These are phyloP conservation scores for Rhodotorula sphaerocarpa DNA, from an alignment of 768 basidiomycete species.

Conservation along the genomic window DNA sequence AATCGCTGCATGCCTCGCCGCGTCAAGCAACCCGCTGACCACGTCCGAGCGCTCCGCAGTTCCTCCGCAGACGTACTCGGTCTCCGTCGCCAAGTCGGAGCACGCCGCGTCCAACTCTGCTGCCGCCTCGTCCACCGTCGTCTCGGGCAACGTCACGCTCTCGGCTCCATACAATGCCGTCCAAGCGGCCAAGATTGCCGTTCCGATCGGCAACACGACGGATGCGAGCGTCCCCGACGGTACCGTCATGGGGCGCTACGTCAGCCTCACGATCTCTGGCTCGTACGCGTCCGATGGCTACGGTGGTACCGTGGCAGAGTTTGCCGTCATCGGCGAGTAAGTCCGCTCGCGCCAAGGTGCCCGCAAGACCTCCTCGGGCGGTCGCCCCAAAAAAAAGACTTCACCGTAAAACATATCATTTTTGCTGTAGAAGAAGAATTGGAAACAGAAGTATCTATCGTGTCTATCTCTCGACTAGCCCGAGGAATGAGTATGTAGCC, in stretches of 20 bases:
- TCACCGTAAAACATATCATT: no score
- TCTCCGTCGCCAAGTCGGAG: neutral
- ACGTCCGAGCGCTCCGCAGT: neutral
- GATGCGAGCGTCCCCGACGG: constrained; percentile 1
- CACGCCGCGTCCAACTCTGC: neutral
- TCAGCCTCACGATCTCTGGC: constrained; percentile 22
- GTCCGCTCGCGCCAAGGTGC: no score
- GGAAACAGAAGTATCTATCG: no score
- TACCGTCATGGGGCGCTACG: constrained; percentile 16
- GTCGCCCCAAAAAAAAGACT: no score
- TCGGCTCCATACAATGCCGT: constrained; percentile 8
- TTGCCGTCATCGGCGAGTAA: constrained; percentile 17
- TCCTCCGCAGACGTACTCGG: constrained; percentile 13
- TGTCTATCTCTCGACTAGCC: no score
- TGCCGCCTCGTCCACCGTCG: neutral
- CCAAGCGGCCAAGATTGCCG: constrained; percentile 1
- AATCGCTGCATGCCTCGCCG: no score
- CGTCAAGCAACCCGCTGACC: no score
- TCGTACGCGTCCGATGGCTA: constrained; percentile 2
- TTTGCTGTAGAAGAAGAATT: no score
- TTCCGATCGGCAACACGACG: constrained; percentile 22
- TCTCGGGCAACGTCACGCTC: constrained; percentile 1
- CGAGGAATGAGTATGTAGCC: no score
- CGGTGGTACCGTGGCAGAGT: constrained; percentile 24
- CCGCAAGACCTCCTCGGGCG: no score